Conservation (phyloP, 148 eudicot species). For the Silene latifolia region DNA sequence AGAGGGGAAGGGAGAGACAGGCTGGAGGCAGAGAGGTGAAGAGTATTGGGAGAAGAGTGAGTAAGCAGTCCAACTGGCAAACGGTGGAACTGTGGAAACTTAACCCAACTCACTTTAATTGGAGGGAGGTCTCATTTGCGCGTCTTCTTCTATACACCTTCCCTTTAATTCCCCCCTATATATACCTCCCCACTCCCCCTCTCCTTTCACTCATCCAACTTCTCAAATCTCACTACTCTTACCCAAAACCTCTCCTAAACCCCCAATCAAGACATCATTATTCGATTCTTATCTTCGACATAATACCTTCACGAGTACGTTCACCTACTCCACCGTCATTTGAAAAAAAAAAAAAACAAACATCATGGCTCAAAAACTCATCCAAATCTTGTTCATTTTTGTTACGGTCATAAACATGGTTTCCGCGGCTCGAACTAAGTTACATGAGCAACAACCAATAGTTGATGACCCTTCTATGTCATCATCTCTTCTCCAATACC, state of each 20-base stretch:
- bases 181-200: constrained; percentile 8
- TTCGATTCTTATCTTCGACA: too few species aligned
- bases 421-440: constrained; percentile 2
- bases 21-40: too few species aligned
- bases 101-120: too few species aligned
- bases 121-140: not conserved
- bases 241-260: not conserved
- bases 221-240: not conserved
- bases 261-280: not conserved
- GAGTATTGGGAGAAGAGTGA: too few species aligned
- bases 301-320: too few species aligned
- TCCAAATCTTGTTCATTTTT: not conserved
- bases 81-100: too few species aligned
- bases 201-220: constrained; percentile 2
- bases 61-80: too few species aligned
- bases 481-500: constrained; percentile 38
- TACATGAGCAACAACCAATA: constrained; percentile 17
- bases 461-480: constrained; percentile 20
- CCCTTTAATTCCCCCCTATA: not conserved
- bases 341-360: too few species aligned
- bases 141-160: constrained; percentile 3
- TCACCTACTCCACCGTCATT: too few species aligned
- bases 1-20: too few species aligned
- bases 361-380: constrained; percentile 2
- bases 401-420: constrained; percentile 13